Conservation (phyloP, 176 grass and related monocot species). For the Bothriochloa decipiens region DNA sequence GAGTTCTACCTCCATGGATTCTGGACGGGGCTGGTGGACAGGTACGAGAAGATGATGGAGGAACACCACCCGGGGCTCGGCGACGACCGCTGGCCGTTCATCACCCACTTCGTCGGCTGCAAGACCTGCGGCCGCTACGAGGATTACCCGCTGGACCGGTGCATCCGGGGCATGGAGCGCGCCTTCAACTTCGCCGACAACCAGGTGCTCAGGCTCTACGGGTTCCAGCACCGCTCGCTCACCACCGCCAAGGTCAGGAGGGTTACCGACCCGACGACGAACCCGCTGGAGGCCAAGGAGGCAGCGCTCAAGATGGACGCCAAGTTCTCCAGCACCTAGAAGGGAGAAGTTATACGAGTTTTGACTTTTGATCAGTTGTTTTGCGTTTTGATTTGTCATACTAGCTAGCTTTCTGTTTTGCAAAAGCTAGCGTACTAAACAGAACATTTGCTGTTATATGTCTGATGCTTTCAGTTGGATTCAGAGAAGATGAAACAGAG, state of each 20-base stretch:
- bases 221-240: slow-evolving; percentile 57
- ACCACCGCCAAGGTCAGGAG: slow-evolving; percentile 52
- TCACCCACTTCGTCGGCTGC: slow-evolving; percentile 85
- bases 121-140: slow-evolving; percentile 63
- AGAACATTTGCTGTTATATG: neutral
- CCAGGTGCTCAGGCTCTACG: slow-evolving; percentile 76
- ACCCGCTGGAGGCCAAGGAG: slow-evolving; percentile 54
- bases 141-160: slow-evolving; percentile 67
- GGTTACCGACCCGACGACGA: slow-evolving; percentile 30
- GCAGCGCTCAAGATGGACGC: slow-evolving; percentile 51
- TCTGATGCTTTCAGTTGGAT: neutral
- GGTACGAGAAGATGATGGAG: slow-evolving; percentile 87
- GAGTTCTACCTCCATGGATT: slow-evolving; percentile 74
- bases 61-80: slow-evolving; percentile 78
- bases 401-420: neutral
- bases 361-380: neutral
- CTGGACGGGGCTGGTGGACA: slow-evolving; percentile 73
- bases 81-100: slow-evolving; percentile 78
- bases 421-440: neutral
- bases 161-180: slow-evolving; percentile 73
- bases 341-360: neutral
- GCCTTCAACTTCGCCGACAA: slow-evolving; percentile 91
- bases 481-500: neutral
- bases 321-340: slow-evolving; percentile 28
- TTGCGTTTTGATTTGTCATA: neutral